Base-by-base conservation (phyloP, 176 grass and related monocot genomes). In the Pontederia paniculata region DNA sequence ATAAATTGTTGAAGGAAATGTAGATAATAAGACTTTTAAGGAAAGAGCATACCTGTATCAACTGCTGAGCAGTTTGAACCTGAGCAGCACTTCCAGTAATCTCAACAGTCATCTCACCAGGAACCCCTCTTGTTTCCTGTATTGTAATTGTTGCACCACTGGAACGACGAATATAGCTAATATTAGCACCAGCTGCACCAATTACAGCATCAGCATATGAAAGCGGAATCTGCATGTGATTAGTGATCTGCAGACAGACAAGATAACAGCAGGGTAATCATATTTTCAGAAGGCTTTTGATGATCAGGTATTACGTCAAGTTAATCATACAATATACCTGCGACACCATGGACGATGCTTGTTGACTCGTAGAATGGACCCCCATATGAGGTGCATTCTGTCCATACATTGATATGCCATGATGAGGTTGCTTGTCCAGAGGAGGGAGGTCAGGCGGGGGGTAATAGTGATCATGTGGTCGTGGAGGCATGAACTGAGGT, bases 101-200 rank as follows among this genome's bases (percentile, higher is more conserved):
- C 78, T 98, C 93, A 48, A 98, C 93, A 15, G 87, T 82, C 93
- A 98, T 98, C 70, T 98, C 87, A 50, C 93, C 93, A 63, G 87
- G 80, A 64, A 64, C 80, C 46, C 87, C 93, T 70, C 82, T 76
- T 58, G 79, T 83, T 83, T 91, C 93, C 70, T 98, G 87, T 76
- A 98, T 89, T 59, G 87, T 98, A 69, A 98, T 78, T 3, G 87
- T 91, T 62, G 93, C 93, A 62, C 93, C 93, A 79, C 93, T 98
- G 41, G 88, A 80, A 69, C 84, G 85, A 42, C 93, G 83, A 52
- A 88, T 91, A 52, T 98, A 98, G 79, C 83, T 88, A 54, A 98
- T 91, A 82, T 56, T 98, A 45, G 80, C 74, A 76, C 93, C 93
- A 75, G 81, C 72, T 79, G 80, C 49, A 12, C 93, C 93, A 51